Base-by-base conservation (phyloP, 306 rosid genomes). In the Lathyrus aphaca region DNA sequence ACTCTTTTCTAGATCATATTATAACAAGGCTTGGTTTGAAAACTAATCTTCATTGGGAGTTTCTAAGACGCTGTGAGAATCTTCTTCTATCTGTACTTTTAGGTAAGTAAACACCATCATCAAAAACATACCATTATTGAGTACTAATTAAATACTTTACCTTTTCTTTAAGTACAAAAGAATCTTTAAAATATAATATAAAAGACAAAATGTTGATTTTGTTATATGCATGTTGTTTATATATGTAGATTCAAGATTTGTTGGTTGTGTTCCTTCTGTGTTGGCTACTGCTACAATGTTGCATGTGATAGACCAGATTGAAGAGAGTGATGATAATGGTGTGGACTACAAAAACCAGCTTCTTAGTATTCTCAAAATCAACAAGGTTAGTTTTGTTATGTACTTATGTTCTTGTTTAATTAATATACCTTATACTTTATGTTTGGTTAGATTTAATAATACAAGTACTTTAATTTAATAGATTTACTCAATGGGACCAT, bases 241-340 rank as follows among this genome's bases (percentile, higher is more conserved):
- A 5, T 70, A 9, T 82, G 39, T 35, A 94, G 99, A 89, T 83
- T 80, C 91, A 64, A 86, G 92, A 75, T 94, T 84, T 74, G 75
- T 91, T n/a, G 82, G 89, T 80, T 81, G 75, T 83, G 88, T 86
- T 32, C 96, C 99, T 17, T 94, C 99, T 72, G 95, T 88, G 5
- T 61, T 94, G 96, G 97, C 99, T 23, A 83, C 97, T 23, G 91
- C 99, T 0, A 85, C 92, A 75, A 94, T 94, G 97, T 55, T 87
- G 88, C 78, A 77, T 58, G 91, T 86, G 50, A 83, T 91, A 56
- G 95, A 89, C 55, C 79, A 82, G 80, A 83, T 91, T 77, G 92
- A 86, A 64, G 84, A 87, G 66, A 65, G 78, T 73, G 82, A 78
- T 64, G 85, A 79, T 64, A 83, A 79, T 60, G 86, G 84, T n/a